Percentiles rank a stretch among this genome's conserved stretches.
phyloP scores from a whole-genome alignment of 768 basidiomycete genomes.

The Lactarius akahatsu region DNA sequence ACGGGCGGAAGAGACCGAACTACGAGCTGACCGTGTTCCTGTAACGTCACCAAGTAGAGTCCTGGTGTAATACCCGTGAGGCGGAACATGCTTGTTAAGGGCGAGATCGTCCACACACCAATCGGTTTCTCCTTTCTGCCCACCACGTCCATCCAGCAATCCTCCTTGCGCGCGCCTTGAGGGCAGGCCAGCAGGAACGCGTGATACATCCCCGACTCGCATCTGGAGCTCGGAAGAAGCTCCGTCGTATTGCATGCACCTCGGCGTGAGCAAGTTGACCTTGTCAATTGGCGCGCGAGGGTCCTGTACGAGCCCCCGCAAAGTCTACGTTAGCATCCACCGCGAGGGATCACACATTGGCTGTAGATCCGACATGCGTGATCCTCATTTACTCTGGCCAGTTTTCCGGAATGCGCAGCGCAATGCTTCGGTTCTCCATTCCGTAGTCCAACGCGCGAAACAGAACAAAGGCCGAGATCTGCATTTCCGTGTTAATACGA shows the following conservation, averaged over 20 bases:
- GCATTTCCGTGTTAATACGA: neutral
- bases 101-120: neutral
- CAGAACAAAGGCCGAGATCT: slow-evolving; percentile 17
- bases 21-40: too few species aligned
- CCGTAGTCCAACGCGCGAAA: slow-evolving; percentile 14
- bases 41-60: too few species aligned
- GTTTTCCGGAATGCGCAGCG: neutral
- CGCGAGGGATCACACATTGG: neutral
- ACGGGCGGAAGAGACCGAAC: too few species aligned
- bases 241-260: slow-evolving; percentile 10
- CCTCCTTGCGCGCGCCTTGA: neutral
- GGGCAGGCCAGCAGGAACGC: neutral
- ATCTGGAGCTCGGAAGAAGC: neutral
- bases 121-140: slow-evolving; percentile 4
- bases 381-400: slow-evolving; percentile 4
- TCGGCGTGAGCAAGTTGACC: slow-evolving; percentile 6
- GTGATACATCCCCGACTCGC: slow-evolving; percentile 1
- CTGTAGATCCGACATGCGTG: neutral
- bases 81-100: neutral
- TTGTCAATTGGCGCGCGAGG: neutral
- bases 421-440: slow-evolving; percentile 15
- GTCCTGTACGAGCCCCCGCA: neutral
- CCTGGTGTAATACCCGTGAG: neutral
- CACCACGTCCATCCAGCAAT: slow-evolving; percentile 11
- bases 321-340: neutral